Evolutionary conservation across 495 filamentous ascomycete genomes (phyloP), one percentile per base, ranked within the genome.

Genomic region (Podospora pseudopauciseta): DNA sequence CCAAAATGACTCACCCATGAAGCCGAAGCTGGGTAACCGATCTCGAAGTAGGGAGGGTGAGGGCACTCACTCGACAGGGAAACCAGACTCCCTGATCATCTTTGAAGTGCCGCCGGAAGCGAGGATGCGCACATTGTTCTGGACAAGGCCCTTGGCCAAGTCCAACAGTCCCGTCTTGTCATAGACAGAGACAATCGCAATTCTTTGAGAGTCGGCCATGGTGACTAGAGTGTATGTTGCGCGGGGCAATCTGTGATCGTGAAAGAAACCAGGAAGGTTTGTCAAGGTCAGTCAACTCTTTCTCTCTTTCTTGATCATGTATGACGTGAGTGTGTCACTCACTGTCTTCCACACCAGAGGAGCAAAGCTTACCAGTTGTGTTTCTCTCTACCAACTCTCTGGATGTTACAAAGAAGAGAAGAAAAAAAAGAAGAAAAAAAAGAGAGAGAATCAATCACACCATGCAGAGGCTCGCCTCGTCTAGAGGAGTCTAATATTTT

Each of bases 131-230:
- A 97, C 91, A 86, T 96, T 90, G 70, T 95, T 84, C 83, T 96
- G 87, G 72, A 91, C 87, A 53, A 99, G 86, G 71, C 95, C 95
- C 79, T 97, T 98, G 69, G 95, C 95, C 64, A 99, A 86, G 80
- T 99, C 95, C 58, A 99, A 82, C 67, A 99, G 86, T 63, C 95
- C 95, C 65, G 94, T 97, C 90, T 99, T 99, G 84, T 99, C 91
- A 77, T 94, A 98, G 84, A 98, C 96, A 71, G 93, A 97, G 75
- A 99, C 86, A 74, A 99, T 98, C 56, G 95, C 95, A 90, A 82
- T 84, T 68, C 77, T 76, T 72, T 80, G 80, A 28, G 71, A 67
- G 57, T 68, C 72, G 65, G 72, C 74, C 79, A 82, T 83, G 53
- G 71, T 73, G 75, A 72, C 67, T 34, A 34, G 68, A 34, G 26